Evolutionary conservation across 352 stramenopile species (phyloP).

Genomic region (Pythium oligandrum): DNA sequence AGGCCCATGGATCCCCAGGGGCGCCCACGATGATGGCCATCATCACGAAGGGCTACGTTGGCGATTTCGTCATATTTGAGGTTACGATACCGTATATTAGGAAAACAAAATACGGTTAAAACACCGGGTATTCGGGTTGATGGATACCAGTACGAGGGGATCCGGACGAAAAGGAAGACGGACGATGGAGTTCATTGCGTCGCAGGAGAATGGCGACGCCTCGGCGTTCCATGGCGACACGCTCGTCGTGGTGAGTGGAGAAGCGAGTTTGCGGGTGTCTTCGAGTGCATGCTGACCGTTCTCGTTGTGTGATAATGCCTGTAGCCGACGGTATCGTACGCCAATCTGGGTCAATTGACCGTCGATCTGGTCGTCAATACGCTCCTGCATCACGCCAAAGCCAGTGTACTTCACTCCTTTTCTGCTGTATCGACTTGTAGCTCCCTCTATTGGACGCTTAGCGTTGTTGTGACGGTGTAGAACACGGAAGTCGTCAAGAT

Average conservation of each 20-base stretch:
- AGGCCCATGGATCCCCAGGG: too few relatives aligned
- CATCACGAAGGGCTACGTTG: too few relatives aligned
- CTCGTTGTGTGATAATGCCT: neutral
- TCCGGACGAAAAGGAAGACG: too few relatives aligned
- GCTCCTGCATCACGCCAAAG: conserved; percentile 41
- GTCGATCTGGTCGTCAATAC: conserved; percentile 79
- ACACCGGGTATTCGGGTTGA: too few relatives aligned
- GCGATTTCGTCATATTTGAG: too few relatives aligned
- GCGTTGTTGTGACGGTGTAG: conserved; percentile 9
- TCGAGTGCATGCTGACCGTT: conserved; percentile 7
- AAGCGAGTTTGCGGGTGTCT: neutral
- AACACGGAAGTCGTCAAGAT: conserved; percentile 35
- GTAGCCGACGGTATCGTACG: conserved; percentile 71
- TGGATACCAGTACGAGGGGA: too few relatives aligned
- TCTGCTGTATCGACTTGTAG: conserved; percentile 4
- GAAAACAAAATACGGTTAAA: too few relatives aligned
- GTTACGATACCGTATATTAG: too few relatives aligned
- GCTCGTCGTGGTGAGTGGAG: conserved; percentile 42
- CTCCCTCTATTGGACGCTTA: conserved; percentile 2
- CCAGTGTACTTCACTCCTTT: conserved; percentile 29
- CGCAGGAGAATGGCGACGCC: too few relatives aligned
- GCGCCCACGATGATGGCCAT: too few relatives aligned
- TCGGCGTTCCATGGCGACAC: conserved; percentile 40
- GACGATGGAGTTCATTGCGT: too few relatives aligned
- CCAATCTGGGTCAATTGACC: conserved; percentile 77